Conservation (phyloP, 2,329 filamentous ascomycete species). For the Helicocarpus griseus region DNA sequence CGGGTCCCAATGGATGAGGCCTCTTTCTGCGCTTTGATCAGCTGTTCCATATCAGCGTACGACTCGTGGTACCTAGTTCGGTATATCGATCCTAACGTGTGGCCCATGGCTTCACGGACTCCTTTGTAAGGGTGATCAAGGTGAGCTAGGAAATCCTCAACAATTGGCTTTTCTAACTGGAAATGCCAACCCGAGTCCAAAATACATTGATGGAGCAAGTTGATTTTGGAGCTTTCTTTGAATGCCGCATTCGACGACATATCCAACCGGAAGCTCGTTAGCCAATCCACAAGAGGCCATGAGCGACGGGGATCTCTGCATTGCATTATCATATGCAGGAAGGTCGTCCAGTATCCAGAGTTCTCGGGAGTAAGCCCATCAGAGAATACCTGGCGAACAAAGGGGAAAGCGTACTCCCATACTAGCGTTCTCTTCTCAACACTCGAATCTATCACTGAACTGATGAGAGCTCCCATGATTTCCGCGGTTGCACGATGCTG, state of each 20-base stretch:
- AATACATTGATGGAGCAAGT: conserved; percentile 79
- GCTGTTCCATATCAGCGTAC: conserved; percentile 64
- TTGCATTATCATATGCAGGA: conserved; percentile 79
- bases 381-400: conserved; percentile 75
- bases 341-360: conserved; percentile 86
- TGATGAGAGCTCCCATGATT: conserved; percentile 77
- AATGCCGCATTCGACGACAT: conserved; percentile 95
- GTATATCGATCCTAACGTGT: conserved; percentile 79
- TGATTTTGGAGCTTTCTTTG: conserved; percentile 95
- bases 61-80: conserved; percentile 91
- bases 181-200: conserved; percentile 94
- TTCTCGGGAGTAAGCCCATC: conserved; percentile 93
- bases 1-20: conserved; percentile 74
- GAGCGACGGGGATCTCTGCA: conserved; percentile 80
- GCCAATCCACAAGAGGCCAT: conserved; percentile 73
- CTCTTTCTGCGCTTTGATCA: conserved; percentile 69
- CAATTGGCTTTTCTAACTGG: conserved; percentile 75
- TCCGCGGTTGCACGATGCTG: conserved; percentile 93
- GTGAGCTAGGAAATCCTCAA: conserved; percentile 80
- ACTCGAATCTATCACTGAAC: conserved; percentile 69
- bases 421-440: conserved; percentile 62
- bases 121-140: conserved; percentile 97
- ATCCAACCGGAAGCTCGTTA: conserved; percentile 80
- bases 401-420: conserved; percentile 85
- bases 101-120: conserved; percentile 87